Evolutionary conservation across 805 yeast genomes (phyloP).

Genomic region (Cyberlindnera amylophila): DNA sequence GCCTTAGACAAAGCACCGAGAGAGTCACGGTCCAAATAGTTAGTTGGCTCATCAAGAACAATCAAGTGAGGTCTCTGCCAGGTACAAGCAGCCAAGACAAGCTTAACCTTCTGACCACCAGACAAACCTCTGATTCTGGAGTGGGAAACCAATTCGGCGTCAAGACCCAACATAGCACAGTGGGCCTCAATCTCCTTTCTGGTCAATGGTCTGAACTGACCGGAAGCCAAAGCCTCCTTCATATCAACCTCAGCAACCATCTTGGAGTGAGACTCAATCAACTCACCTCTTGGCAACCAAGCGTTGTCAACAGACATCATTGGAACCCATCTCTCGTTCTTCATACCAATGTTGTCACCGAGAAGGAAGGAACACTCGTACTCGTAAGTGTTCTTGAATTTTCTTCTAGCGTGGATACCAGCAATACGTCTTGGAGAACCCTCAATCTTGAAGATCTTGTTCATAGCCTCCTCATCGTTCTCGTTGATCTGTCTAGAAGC

Average conservation of each 20-base stretch:
- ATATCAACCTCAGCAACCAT: constrained; percentile 99
- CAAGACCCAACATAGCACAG: constrained; percentile 98
- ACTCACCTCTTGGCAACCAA: constrained; percentile 99
- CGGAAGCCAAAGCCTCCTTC: constrained; percentile 99
- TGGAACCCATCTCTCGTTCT: constrained; percentile 98
- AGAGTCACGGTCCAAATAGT: constrained; percentile 98
- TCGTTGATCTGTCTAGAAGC: constrained; percentile 98
- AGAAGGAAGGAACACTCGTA: constrained; percentile 96
- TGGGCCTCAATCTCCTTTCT: constrained; percentile 99
- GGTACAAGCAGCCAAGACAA: constrained; percentile 99
- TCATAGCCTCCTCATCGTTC: constrained; percentile 96
- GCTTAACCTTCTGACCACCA: constrained; percentile 99
- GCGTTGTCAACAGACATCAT: constrained; percentile 99
- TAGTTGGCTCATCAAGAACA: constrained; percentile 99
- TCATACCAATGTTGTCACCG: constrained; percentile 99
- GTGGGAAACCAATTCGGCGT: constrained; percentile 98
- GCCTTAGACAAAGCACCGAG: constrained; percentile 99
- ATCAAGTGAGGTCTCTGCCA: constrained; percentile 99
- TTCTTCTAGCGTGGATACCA: constrained; percentile 94
- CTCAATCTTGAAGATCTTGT: constrained; percentile 98
- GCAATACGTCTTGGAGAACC: constrained; percentile 97
- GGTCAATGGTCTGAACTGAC: constrained; percentile 99
- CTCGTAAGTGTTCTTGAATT: constrained; percentile 99
- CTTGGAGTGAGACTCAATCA: constrained; percentile 95
- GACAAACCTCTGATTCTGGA: constrained; percentile 99